Base-by-base conservation (phyloP, 2,329 filamentous ascomycete genomes). In the Ophiostoma sp. region DNA sequence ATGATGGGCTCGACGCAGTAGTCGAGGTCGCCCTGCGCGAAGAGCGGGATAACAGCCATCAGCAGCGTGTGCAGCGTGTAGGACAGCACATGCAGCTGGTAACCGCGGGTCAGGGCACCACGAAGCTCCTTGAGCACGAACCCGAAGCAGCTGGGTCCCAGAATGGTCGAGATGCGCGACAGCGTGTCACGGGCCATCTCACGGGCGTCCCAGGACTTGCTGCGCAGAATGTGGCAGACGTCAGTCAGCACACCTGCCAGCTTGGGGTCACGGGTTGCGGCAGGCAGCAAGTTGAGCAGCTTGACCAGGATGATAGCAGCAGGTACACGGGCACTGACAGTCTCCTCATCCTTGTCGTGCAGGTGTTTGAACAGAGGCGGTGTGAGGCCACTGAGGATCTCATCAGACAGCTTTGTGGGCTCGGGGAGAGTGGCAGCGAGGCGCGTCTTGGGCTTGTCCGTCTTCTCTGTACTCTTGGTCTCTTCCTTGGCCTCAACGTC, bases 51-150 rank as follows among this genome's bases (percentile, higher is more conserved):
- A 8, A 89, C 87, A 5, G 87, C 84, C 11, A 97, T 87, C 27
- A 99, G 81, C 66, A 99, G 91, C 0, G 93, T 92, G 78, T 99
- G 95, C 76, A 99, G 86, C 0, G 95, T 98, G 77, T 91, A 99
- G 0, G 94, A 97, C 38, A 99, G 82, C 9, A 99, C 93, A 76
- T 99, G 95, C 52, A 98, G 84, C 75, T 99, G 95, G 75, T 96
- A 97, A 4, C 95, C 95, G 74, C 89, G 86, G 64, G 88, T 89
- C 12, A 99, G 83, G 6, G 94, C 92, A 69, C 89, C 89, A 65
- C 92, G 85, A 38, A 99, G 81, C 76, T 98, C 93, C 75, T 93
- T 96, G 69, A 99, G 81, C n/a, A 99, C 88, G 76, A 98, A 98
- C 1, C 91, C 90, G 74, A 99, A 89, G 76, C 92, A 96, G 0